Base-by-base conservation (phyloP, 1,284 basidiomycete genomes). In the Fistulina hepatica region DNA sequence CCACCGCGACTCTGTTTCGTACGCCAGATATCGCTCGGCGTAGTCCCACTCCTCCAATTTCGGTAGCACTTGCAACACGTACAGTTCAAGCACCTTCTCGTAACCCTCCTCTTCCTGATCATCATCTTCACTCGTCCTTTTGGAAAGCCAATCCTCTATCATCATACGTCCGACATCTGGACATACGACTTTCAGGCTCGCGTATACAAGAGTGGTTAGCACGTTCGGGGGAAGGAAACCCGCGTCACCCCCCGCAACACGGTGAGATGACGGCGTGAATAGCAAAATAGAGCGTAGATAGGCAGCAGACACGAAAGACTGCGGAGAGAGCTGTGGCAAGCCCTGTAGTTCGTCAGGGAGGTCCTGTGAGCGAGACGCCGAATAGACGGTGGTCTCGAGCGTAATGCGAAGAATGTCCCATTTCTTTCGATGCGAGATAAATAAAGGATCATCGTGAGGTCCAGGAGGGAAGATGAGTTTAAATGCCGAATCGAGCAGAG, bases 341-440 rank as follows among this genome's bases (percentile, higher is more conserved):
- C 65, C 61, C 19, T 68, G 65, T 24, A 82, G 57, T 0, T 64
- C 43, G 7, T 64, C 54, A 0, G 79, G 76, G 17, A 80, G 53
- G 6, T 55, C 51, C 4, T 64, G 56, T 24, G 59, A 58, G 13
- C 70, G 55, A 1, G 60, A 44, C 1, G 76, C 73, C 0, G 78
- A 66, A 51, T 78, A 82, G 21, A 82, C 58, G 0, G 78, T 83
- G 1, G 77, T 75, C 52, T 88, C 83, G 43, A 85, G 68, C 1
- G 82, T 86, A 46, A 88, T 77, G 16, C 83, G 69, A 4, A 88
- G 71, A 37, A 88, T 74, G 48, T 88, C 83, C 84, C 84, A 88
- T 61, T 84, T 85, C 36, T 33, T 41, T 15, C 76, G 64, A 12
- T 81, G 69, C 43, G 75, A 65, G 10, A 68, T 61, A 36, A 64